phyloP scores from a whole-genome alignment of 441 rosid genomes.

The Cnidoscolus chayamansa region DNA sequence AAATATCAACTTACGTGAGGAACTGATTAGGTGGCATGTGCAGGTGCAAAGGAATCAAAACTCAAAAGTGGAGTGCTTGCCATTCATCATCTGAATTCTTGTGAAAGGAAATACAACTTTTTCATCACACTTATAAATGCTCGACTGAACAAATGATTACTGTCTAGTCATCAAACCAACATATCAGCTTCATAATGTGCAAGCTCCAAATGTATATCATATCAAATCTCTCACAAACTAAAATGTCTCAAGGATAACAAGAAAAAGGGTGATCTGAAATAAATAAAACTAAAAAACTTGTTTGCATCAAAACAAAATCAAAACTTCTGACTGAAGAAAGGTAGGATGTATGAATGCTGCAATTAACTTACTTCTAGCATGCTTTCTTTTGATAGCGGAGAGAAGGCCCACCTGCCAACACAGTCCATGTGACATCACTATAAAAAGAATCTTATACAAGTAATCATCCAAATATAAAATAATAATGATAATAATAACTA shows the following conservation, averaged over 20 bases:
- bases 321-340: not conserved
- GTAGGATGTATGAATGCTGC: not conserved
- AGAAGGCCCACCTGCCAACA: slow-evolving; percentile 73
- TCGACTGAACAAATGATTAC: not conserved
- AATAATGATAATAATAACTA: not conserved
- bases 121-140: not conserved
- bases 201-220: not conserved
- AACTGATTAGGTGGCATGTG: not conserved
- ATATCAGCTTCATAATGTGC: not conserved
- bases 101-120: not conserved
- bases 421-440: slow-evolving; percentile 20
- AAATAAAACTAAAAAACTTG: not conserved
- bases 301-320: not conserved
- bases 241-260: not conserved
- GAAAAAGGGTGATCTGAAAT: not conserved
- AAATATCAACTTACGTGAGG: not conserved
- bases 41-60: not conserved
- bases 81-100: not conserved
- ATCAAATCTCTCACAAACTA: not conserved
- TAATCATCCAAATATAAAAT: not conserved
- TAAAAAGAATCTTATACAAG: slow-evolving; percentile 3
- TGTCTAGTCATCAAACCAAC: not conserved
- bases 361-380: slow-evolving; percentile 60
- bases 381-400: slow-evolving; percentile 71
- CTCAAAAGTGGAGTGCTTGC: not conserved